Conservation (phyloP, 2,329 filamentous ascomycete species). For the Plenodomus biglobosus region DNA sequence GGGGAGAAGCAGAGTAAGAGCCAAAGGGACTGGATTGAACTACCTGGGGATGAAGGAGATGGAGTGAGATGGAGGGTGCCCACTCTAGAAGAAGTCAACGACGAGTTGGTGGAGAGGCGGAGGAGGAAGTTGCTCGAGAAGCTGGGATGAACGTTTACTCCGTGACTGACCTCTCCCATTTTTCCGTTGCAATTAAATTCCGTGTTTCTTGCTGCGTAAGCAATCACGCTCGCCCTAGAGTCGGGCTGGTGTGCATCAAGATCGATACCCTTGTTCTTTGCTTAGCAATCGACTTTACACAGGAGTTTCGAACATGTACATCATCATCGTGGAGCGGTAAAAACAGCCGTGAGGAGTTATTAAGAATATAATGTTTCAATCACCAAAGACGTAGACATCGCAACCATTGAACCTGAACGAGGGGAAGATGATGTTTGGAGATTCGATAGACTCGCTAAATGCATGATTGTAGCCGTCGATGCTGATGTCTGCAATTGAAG, state of each 20-base stretch:
- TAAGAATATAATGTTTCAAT: conserved; percentile 20
- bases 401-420: too few species aligned
- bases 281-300: conserved; percentile 9
- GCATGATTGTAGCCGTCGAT: too few species aligned
- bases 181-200: conserved; percentile 2
- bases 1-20: conserved; percentile 26
- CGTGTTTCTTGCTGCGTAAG: background rate
- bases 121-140: conserved; percentile 83
- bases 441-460: too few species aligned
- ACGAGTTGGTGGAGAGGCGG: conserved; percentile 85
- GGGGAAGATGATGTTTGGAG: too few species aligned
- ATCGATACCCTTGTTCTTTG: conserved; percentile 19
- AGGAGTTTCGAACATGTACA: conserved; percentile 8
- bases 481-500: too few species aligned
- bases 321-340: conserved; percentile 13
- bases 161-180: too few species aligned
- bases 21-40: conserved; percentile 73
- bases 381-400: background rate
- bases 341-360: conserved; percentile 7
- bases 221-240: background rate
- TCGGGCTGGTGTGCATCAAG: background rate
- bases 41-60: conserved; percentile 86
- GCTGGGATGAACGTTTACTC: conserved; percentile 48
- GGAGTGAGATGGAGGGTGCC: conserved; percentile 81
- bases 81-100: conserved; percentile 87